Conservation (phyloP, 345 rosid species). For the Theobroma cacao region DNA sequence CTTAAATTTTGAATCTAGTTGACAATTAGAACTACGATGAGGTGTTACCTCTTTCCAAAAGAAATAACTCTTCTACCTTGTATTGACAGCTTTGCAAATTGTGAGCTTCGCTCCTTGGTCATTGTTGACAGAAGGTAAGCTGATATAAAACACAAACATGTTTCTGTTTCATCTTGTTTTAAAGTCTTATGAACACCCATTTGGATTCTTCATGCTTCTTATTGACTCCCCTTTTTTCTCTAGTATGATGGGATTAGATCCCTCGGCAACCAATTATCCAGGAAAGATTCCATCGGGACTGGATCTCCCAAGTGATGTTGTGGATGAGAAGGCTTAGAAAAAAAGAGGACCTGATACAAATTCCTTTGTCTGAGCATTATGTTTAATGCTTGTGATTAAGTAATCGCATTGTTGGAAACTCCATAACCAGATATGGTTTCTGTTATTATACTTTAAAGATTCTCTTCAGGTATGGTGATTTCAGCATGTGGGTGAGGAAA, state of each 20-base stretch:
- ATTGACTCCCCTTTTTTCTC: not conserved
- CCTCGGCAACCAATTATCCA: constrained; percentile 62
- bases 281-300: constrained; percentile 74
- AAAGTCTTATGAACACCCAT: not conserved
- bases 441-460: not conserved
- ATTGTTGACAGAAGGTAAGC: constrained; percentile 74
- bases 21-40: not conserved
- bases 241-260: constrained; percentile 75
- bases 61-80: constrained; percentile 8
- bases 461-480: not conserved
- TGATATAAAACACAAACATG: not conserved
- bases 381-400: not conserved
- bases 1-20: not conserved
- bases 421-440: not conserved
- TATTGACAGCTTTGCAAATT: constrained; percentile 76
- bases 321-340: constrained; percentile 25
- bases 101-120: constrained; percentile 97
- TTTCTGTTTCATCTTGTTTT: not conserved
- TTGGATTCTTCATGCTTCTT: constrained; percentile 11
- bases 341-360: constrained; percentile 17
- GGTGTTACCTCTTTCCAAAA: not conserved
- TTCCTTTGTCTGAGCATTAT: constrained; percentile 9
- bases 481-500: not conserved
- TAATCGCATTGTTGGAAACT: not conserved
- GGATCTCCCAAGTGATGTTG: constrained; percentile 50